phyloP scores from a whole-genome alignment of 2,329 filamentous ascomycete genomes.

The Scopulariopsis brevicaulis region DNA sequence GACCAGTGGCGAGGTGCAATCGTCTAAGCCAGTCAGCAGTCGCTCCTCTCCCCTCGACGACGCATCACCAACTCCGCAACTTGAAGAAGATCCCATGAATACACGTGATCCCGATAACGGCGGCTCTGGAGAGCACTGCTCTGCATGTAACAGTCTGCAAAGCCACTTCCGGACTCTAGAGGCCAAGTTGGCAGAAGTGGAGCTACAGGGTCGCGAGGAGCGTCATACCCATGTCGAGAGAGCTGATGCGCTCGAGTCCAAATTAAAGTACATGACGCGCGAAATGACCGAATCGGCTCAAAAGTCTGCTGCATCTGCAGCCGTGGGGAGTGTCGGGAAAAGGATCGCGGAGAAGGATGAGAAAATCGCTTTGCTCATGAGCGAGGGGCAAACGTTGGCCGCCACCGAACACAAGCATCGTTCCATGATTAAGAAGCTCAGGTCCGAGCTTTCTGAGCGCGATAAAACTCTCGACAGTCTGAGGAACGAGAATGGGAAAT shows the following conservation, averaged over 20 bases:
- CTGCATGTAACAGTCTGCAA: slow-evolving; percentile 1
- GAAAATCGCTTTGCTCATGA: slow-evolving; percentile 78
- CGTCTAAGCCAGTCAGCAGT: no score
- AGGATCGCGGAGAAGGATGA: slow-evolving; percentile 84
- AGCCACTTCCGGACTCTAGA: slow-evolving; percentile 5
- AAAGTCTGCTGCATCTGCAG: slow-evolving; percentile 49
- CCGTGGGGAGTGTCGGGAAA: slow-evolving; percentile 57
- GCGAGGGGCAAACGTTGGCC: slow-evolving; percentile 83
- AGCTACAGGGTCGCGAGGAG: slow-evolving; percentile 42
- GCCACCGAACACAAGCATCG: slow-evolving; percentile 79
- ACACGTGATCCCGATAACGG: neutral
- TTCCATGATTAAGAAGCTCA: slow-evolving; percentile 71
- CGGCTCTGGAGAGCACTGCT: slow-evolving; percentile 2
- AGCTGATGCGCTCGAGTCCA: slow-evolving; percentile 84
- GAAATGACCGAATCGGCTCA: slow-evolving; percentile 69
- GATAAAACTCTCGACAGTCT: slow-evolving; percentile 54
- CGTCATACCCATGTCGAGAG: slow-evolving; percentile 74
- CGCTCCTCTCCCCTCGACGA: neutral
- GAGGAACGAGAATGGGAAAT: slow-evolving; percentile 15
- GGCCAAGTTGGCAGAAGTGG: neutral
- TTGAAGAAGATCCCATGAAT: neutral
- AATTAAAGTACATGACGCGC: slow-evolving; percentile 77
- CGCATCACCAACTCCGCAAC: slow-evolving; percentile 2
- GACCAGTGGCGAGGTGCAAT: neutral
- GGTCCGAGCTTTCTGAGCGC: slow-evolving; percentile 50